Evolutionary conservation across 192 early-diverging fungal species (phyloP).

Genomic region (Lobosporangium transversale): DNA sequence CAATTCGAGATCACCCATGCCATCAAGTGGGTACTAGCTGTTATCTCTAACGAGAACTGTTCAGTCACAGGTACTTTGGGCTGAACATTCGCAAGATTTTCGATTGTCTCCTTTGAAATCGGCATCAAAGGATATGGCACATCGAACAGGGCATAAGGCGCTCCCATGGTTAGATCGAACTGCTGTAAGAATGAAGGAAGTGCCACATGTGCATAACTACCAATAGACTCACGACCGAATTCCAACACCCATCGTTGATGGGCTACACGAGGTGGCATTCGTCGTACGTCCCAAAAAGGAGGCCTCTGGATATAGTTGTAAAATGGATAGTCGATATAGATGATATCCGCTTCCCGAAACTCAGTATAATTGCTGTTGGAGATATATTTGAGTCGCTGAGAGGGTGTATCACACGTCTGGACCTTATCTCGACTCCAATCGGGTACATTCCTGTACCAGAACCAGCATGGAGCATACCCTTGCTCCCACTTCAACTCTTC

Average conservation of each 20-base stretch:
- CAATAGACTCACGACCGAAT: slow-evolving; percentile 10
- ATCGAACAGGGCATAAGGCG: slow-evolving; percentile 22
- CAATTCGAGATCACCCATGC: slow-evolving; percentile 34
- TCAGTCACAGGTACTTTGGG: slow-evolving; percentile 14
- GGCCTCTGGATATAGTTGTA: slow-evolving; percentile 1
- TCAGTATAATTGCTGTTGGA: slow-evolving; percentile 33
- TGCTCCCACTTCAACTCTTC: background rate
- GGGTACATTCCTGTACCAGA: slow-evolving; percentile 2
- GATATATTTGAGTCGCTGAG: slow-evolving; percentile 10
- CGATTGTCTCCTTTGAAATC: slow-evolving; percentile 1
- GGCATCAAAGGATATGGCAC: slow-evolving; percentile 9
- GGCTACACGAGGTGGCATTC: slow-evolving; percentile 25
- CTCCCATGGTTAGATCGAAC: slow-evolving; percentile 40
- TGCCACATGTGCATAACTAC: slow-evolving; percentile 12
- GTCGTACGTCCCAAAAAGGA: slow-evolving; percentile 17
- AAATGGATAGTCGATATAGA: slow-evolving; percentile 29
- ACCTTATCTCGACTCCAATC: background rate
- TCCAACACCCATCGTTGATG: slow-evolving; percentile 34
- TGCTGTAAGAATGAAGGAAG: slow-evolving; percentile 12
- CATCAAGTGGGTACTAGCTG: slow-evolving; percentile 18
- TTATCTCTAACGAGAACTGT: too few relatives aligned
- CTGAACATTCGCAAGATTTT: slow-evolving; percentile 8
- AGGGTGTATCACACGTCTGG: background rate
- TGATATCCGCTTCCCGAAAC: slow-evolving; percentile 26
- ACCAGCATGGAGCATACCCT: slow-evolving; percentile 17